Evolutionary conservation across 2,329 filamentous ascomycete genomes (phyloP), one percentile per base, ranked within the genome.

Genomic region (Teratosphaeriaceae sp.): DNA sequence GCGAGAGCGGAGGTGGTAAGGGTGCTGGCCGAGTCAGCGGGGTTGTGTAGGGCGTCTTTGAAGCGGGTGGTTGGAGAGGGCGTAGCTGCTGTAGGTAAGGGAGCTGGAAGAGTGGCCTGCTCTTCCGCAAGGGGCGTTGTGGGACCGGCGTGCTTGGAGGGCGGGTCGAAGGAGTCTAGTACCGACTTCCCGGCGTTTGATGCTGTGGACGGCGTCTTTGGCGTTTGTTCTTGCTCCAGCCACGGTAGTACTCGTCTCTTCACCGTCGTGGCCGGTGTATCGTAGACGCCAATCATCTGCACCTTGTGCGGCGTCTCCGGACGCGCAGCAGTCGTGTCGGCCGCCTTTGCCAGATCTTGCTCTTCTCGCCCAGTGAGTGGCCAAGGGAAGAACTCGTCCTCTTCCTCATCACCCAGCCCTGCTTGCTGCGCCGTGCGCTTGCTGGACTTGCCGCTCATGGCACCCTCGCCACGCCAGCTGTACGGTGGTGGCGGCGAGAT

Each of bases 271-370:
- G 48, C 54, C 13, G 65, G 68, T 20, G 68, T 70, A 5, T 59
- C 59, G 45, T 65, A 62, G 9, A 60, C 51, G 12, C 61, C 60
- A 9, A 57, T 62, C 50, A 63, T 66, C 18, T 53, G 54, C 22
- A 59, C 57, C 49, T 71, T 72, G 27, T 61, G 61, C 11, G 69
- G 66, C 23, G 67, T 70, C 43, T 65, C 62, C 3, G 51, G 52
- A n/a, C 50, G 45, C 7, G 30, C 18, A 13, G n/a, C 24, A 3
- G 49, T 43, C 5, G 38, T 35, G 21, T 56, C 55, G 8, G 47
- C 56, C 35, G 43, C 56, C 40, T 38, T 54, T 38, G 39, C 51
- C 20, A 69, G 45, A 38, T 65, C 60, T 27, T 59, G 51, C 35
- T 64, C 54, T 30, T 62, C 62, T 20, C 58, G 54, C 4, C 57